phyloP scores from a whole-genome alignment of 2,329 filamentous ascomycete genomes.

The Botryotinia calthae region DNA sequence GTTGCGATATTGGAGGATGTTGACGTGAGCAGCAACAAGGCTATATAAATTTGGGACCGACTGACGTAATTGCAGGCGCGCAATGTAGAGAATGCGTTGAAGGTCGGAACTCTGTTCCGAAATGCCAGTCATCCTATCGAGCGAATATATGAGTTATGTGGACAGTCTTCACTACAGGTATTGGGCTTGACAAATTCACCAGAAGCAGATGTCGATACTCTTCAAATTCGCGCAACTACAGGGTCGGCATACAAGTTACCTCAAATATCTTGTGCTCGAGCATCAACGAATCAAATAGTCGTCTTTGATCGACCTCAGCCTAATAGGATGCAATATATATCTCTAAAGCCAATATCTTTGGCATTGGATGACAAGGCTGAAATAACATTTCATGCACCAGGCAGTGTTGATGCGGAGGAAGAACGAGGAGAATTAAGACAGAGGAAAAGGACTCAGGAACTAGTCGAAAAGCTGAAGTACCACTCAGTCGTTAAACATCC shows the following conservation, averaged over 20 bases:
- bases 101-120: conserved; percentile 77
- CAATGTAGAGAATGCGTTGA: conserved; percentile 84
- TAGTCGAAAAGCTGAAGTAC: conserved; percentile 83
- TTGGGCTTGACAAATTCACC: conserved; percentile 75
- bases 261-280: conserved; percentile 67
- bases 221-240: conserved; percentile 63
- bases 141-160: conserved; percentile 81
- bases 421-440: conserved; percentile 59
- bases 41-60: conserved; percentile 22
- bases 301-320: conserved; percentile 85
- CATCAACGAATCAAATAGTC: conserved; percentile 79
- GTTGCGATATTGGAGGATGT: conserved; percentile 87
- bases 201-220: conserved; percentile 58
- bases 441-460: conserved; percentile 59
- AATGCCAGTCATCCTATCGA: conserved; percentile 76
- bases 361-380: conserved; percentile 72
- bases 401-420: conserved; percentile 69
- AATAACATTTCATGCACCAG: conserved; percentile 42
- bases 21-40: conserved; percentile 58
- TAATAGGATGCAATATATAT: conserved; percentile 92
- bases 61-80: conserved; percentile 42
- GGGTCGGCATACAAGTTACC: conserved; percentile 58
- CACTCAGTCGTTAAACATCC: conserved; percentile 79
- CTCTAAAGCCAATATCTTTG: conserved; percentile 81
- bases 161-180: conserved; percentile 77